Evolutionary conservation across 2,329 filamentous ascomycete genomes (phyloP).

Genomic region (Arachnomyces sp.): DNA sequence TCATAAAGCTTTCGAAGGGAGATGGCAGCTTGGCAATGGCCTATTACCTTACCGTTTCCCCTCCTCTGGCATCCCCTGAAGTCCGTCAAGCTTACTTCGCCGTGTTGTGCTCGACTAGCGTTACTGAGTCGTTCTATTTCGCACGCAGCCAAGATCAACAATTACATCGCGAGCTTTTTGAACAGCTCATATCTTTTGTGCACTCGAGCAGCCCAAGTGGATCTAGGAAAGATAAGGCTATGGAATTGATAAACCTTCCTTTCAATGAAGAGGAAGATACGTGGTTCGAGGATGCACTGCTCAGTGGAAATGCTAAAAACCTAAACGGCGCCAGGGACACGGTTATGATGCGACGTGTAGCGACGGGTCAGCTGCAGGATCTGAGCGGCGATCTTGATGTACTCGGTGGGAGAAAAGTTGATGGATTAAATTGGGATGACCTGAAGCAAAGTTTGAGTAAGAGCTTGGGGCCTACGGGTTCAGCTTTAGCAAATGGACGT

Average conservation of each 20-base stretch:
- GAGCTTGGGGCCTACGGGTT: neutral
- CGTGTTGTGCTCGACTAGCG: constrained; percentile 58
- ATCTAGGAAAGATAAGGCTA: constrained; percentile 48
- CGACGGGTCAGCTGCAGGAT: constrained; percentile 48
- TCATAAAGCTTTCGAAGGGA: constrained; percentile 54
- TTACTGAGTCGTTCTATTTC: constrained; percentile 68
- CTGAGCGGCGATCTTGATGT: constrained; percentile 27
- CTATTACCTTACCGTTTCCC: constrained; percentile 70
- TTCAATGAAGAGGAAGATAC: constrained; percentile 62
- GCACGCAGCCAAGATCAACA: constrained; percentile 57
- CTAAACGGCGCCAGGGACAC: constrained; percentile 64
- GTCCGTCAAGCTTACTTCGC: constrained; percentile 62
- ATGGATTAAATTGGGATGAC: constrained; percentile 48
- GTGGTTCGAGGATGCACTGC: constrained; percentile 66
- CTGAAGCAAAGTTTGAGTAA: constrained; percentile 29
- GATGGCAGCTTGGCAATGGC: constrained; percentile 63
- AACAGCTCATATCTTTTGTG: constrained; percentile 55
- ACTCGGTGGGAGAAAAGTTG: constrained; percentile 38
- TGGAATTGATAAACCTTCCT: constrained; percentile 65
- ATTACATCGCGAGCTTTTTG: constrained; percentile 58
- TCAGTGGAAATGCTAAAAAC: constrained; percentile 56
- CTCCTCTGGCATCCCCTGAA: constrained; percentile 57
- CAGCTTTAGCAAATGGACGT: neutral
- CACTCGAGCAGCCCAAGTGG: constrained; percentile 37
- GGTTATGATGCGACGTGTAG: constrained; percentile 64